Evolutionary conservation across 140 eudicot genomes (phyloP).

Genomic region (Oenanthe javanica): DNA sequence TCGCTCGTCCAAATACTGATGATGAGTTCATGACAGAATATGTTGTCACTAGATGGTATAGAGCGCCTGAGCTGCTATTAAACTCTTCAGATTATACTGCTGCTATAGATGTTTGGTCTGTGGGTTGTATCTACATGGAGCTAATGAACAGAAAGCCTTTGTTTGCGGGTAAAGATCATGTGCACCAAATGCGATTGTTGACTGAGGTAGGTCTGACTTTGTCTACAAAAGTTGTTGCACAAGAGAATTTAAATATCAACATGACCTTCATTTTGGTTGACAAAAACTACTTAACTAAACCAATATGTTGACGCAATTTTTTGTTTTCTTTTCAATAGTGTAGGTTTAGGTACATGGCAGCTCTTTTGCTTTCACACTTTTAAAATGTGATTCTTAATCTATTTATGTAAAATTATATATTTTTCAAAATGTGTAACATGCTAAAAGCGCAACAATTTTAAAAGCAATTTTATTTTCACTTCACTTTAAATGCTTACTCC

Average conservation of each 20-base stretch:
- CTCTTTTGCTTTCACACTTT: background rate
- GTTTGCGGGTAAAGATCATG: conserved; percentile 85
- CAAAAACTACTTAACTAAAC: background rate
- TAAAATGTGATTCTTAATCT: background rate
- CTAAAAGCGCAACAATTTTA: background rate
- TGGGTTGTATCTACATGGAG: conserved; percentile 84
- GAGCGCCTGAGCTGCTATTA: conserved; percentile 82
- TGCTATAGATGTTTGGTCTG: conserved; percentile 87
- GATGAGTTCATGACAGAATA: conserved; percentile 86
- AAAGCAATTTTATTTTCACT: background rate
- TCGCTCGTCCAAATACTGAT: conserved; percentile 68
- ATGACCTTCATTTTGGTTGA: background rate
- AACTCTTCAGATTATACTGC: conserved; percentile 79
- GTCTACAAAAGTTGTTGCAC: background rate
- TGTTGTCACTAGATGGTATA: conserved; percentile 90
- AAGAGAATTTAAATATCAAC: background rate
- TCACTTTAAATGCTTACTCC: conserved; percentile 1
- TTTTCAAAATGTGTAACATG: background rate
- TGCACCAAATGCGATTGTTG: conserved; percentile 79
- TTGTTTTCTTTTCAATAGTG: background rate
- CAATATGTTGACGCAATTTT: background rate
- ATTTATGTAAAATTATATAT: background rate
- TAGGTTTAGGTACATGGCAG: background rate
- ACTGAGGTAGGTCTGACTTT: conserved; percentile 50
- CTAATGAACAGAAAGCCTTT: conserved; percentile 73